phyloP scores from a whole-genome alignment of 345 rosid genomes.

The Citrus medica region DNA sequence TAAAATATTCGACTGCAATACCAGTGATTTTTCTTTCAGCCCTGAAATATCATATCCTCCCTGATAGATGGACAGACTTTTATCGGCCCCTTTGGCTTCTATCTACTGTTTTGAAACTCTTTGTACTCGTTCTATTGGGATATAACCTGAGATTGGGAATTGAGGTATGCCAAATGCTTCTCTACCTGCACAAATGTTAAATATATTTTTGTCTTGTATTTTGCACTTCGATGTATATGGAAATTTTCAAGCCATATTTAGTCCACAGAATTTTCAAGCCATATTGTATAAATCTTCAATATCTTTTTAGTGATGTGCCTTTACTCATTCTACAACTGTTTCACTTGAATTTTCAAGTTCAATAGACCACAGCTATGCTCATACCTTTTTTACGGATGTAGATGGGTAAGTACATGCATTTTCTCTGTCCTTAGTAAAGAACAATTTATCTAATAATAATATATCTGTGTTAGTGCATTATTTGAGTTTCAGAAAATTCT shows the following conservation, averaged over 20 bases:
- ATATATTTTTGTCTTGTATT: neutral
- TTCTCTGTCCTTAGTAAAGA: neutral
- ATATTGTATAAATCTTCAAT: neutral
- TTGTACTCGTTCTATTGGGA: slow-evolving; percentile 96
- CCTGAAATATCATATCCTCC: slow-evolving; percentile 76
- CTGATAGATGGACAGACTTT: slow-evolving; percentile 74
- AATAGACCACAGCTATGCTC: slow-evolving; percentile 55
- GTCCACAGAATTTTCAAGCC: neutral
- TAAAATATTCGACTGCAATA: slow-evolving; percentile 77
- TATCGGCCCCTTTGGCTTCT: slow-evolving; percentile 92
- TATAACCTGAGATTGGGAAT: slow-evolving; percentile 88
- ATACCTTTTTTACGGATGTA: slow-evolving; percentile 54
- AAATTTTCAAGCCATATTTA: neutral
- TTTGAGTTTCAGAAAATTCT: neutral
- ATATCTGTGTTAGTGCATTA: neutral
- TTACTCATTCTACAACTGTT: slow-evolving; percentile 44
- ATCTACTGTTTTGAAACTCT: slow-evolving; percentile 68
- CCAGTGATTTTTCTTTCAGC: slow-evolving; percentile 96
- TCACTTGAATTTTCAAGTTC: slow-evolving; percentile 86
- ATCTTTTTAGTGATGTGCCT: neutral
- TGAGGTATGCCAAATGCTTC: slow-evolving; percentile 49
- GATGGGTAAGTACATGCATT: slow-evolving; percentile 62
- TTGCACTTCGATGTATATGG: neutral
- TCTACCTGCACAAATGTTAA: neutral
- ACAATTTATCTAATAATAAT: neutral